A percentile compares a stretch with the other conserved stretches of the same genome.
phyloP scores from a whole-genome alignment of 106 monocot species.

The Ottelia alismoides region DNA sequence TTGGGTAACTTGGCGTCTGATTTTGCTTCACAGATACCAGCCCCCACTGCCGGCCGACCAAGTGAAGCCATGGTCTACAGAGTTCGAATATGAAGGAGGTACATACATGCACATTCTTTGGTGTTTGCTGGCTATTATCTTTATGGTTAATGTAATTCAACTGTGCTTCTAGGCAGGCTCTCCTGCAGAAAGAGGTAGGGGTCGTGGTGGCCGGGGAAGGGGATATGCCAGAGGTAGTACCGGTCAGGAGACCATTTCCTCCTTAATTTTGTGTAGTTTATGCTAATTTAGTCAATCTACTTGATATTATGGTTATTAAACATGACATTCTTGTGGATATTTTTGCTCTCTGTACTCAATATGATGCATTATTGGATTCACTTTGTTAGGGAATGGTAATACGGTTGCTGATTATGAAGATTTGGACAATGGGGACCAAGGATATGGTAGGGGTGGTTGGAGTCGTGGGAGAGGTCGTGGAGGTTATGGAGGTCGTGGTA shows the following conservation, averaged over 20 bases:
- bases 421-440: background rate
- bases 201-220: background rate
- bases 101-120: no score
- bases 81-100: constrained; percentile 2
- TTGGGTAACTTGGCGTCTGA: background rate
- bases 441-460: constrained; percentile 1
- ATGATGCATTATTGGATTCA: background rate
- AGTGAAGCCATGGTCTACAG: constrained; percentile 1
- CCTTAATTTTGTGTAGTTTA: background rate
- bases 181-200: background rate
- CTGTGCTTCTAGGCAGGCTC: background rate
- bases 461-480: constrained; percentile 1
- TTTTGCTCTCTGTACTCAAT: background rate
- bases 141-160: background rate
- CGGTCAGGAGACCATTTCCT: background rate
- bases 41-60: constrained; percentile 1
- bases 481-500: constrained; percentile 1
- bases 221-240: background rate
- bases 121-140: background rate
- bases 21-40: constrained; percentile 5
- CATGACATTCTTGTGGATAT: no score
- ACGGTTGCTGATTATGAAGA: background rate
- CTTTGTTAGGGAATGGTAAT: background rate
- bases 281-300: no score
- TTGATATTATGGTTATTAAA: no score